Evolutionary conservation across 371 early-diverging fungal species (phyloP).

Genomic region (Rhizopus microsporus): DNA sequence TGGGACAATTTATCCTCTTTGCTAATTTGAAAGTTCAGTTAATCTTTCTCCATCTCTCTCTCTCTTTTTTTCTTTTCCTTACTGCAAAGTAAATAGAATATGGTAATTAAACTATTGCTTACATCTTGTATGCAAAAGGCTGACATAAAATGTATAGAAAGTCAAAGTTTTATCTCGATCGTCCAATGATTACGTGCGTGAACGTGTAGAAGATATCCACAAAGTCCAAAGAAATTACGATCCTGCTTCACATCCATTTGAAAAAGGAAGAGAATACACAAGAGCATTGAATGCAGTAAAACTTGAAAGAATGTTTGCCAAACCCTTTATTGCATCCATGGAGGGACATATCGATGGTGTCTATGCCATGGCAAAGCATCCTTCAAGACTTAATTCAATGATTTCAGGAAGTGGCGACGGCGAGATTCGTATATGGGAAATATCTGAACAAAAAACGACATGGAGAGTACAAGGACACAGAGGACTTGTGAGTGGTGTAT

Average conservation of each 20-base stretch:
- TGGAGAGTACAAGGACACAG: constrained; percentile 82
- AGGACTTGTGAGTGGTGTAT: constrained; percentile 81
- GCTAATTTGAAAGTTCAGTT: no score
- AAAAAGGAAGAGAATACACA: constrained; percentile 96
- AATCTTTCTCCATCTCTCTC: no score
- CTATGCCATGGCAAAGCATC: constrained; percentile 92
- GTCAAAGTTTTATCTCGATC: constrained; percentile 88
- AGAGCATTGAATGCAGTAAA: constrained; percentile 97
- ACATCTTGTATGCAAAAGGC: no score
- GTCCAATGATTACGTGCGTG: constrained; percentile 78
- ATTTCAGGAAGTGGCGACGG: constrained; percentile 96
- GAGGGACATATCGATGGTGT: constrained; percentile 97
- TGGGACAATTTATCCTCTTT: no score
- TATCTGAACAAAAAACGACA: constrained; percentile 67
- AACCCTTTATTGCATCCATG: constrained; percentile 95
- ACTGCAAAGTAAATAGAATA: no score
- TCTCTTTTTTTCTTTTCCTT: no score
- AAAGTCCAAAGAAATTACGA: constrained; percentile 92
- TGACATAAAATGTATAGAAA: constrained; percentile 58
- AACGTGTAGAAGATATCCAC: constrained; percentile 85
- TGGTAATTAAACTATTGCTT: no score
- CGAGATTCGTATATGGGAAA: constrained; percentile 85
- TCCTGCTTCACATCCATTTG: constrained; percentile 92
- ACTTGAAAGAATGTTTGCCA: constrained; percentile 96
- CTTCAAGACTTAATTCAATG: constrained; percentile 75